Evolutionary conservation across 768 basidiomycete species (phyloP).

Genomic region (Tricholoma bakamatsutake): DNA sequence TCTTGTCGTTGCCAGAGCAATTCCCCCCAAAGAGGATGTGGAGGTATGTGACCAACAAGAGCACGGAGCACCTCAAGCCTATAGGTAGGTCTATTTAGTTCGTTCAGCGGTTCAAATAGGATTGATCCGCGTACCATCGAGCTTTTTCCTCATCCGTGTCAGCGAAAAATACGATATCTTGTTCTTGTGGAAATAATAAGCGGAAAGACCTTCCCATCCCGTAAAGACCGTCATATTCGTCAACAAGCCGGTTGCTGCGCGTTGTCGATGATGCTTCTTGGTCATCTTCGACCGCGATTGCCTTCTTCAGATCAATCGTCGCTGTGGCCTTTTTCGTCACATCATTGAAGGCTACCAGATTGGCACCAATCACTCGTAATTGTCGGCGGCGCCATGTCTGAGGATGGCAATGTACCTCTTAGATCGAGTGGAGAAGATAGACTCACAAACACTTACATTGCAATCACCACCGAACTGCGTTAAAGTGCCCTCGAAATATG

Average conservation of each 20-base stretch:
- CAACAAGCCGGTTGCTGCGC: conserved; percentile 34
- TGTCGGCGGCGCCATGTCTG: conserved; percentile 82
- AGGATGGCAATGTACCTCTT: not conserved
- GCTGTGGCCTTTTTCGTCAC: conserved; percentile 86
- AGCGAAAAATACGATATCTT: conserved; percentile 86
- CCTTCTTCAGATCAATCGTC: conserved; percentile 88
- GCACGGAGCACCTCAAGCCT: conserved; percentile 86
- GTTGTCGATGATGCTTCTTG: conserved; percentile 44
- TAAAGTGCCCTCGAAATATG: conserved; percentile 87
- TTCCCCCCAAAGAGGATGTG: conserved; percentile 92
- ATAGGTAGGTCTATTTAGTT: conserved; percentile 5
- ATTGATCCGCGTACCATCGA: conserved; percentile 57
- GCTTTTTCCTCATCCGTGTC: conserved; percentile 86
- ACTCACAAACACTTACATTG: conserved; percentile 45
- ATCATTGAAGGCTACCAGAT: conserved; percentile 86
- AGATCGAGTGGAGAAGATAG: conserved; percentile 1
- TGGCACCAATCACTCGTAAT: conserved; percentile 80
- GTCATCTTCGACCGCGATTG: conserved; percentile 70
- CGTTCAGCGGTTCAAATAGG: not conserved
- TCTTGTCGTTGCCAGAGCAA: conserved; percentile 80
- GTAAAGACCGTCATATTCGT: conserved; percentile 60
- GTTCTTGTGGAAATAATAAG: conserved; percentile 67
- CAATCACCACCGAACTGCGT: conserved; percentile 96
- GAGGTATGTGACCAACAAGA: conserved; percentile 84
- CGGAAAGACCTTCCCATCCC: conserved; percentile 83